These are phyloP conservation scores for Albugo laibachii DNA, from an alignment of 352 stramenopile species.

Conservation along the genomic window DNA sequence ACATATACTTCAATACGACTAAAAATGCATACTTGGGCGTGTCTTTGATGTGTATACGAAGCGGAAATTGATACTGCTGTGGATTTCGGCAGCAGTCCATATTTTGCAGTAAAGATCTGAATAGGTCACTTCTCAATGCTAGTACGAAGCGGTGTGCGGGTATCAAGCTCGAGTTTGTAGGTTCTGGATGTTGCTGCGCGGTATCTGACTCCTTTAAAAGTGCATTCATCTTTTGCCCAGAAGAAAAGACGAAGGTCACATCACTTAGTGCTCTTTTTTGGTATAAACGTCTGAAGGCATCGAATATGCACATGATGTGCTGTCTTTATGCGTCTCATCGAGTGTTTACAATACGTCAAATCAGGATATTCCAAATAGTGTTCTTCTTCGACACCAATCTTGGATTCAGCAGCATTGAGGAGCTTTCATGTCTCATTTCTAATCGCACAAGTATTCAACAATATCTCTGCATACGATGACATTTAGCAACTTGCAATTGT, in stretches of 20 bases:
- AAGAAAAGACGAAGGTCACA: slow-evolving; percentile 54
- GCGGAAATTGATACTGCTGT: slow-evolving; percentile 45
- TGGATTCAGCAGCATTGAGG: too few relatives aligned
- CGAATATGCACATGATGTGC: too few relatives aligned
- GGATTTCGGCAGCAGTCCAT: slow-evolving; percentile 46
- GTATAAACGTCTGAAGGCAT: slow-evolving; percentile 23
- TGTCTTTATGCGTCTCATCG: too few relatives aligned
- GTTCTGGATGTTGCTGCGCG: neutral
- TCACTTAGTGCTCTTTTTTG: slow-evolving; percentile 58
- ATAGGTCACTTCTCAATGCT: slow-evolving; percentile 49
- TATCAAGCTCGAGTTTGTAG: slow-evolving; percentile 22
- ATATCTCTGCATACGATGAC: too few relatives aligned
- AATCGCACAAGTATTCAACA: too few relatives aligned
- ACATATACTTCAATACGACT: slow-evolving; percentile 44
- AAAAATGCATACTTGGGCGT: slow-evolving; percentile 58
- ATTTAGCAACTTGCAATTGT: too few relatives aligned
- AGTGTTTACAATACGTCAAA: too few relatives aligned
- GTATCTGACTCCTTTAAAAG: neutral
- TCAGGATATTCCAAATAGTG: too few relatives aligned
- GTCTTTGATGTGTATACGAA: slow-evolving; percentile 68
- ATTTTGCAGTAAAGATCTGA: slow-evolving; percentile 34
- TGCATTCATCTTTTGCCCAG: slow-evolving; percentile 7
- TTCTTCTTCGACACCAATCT: too few relatives aligned
- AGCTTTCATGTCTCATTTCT: too few relatives aligned
- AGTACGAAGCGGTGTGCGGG: slow-evolving; percentile 60